These are phyloP conservation scores for Alopecurus myosuroides DNA, from an alignment of 176 grass and related monocot species.

Conservation along the genomic window DNA sequence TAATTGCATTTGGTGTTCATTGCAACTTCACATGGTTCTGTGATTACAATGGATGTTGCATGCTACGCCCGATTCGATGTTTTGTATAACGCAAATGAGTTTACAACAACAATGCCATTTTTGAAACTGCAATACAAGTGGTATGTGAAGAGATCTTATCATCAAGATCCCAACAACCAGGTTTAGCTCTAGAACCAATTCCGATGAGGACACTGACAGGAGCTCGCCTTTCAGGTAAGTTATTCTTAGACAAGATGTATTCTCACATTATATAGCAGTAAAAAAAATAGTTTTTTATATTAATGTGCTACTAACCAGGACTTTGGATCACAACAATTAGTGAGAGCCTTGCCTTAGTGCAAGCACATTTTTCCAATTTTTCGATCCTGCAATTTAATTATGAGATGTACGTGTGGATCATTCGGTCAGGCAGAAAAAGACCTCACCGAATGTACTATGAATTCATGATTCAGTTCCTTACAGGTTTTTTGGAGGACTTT, in stretches of 20 bases:
- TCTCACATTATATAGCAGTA: neutral
- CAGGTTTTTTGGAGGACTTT: too few relatives aligned
- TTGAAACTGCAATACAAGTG: slow-evolving; percentile 48
- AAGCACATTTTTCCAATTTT: slow-evolving; percentile 65
- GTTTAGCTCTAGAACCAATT: slow-evolving; percentile 22
- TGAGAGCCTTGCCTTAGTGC: slow-evolving; percentile 63
- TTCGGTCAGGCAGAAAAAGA: too few relatives aligned
- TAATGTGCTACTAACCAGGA: slow-evolving; percentile 35
- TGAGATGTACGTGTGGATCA: too few relatives aligned
- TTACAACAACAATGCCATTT: slow-evolving; percentile 53
- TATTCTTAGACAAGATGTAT: neutral
- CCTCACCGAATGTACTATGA: too few relatives aligned
- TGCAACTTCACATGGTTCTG: neutral
- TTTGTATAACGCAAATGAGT: slow-evolving; percentile 60
- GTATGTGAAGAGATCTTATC: too few relatives aligned
- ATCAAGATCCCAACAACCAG: slow-evolving; percentile 49
- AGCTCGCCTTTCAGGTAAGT: slow-evolving; percentile 72
- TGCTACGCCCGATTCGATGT: neutral
- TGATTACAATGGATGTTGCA: neutral
- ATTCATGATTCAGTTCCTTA: too few relatives aligned
- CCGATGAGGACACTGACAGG: slow-evolving; percentile 38
- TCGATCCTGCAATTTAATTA: too few relatives aligned
- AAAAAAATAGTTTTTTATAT: neutral
- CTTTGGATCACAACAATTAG: slow-evolving; percentile 39
- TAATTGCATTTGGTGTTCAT: slow-evolving; percentile 6